Evolutionary conservation across 2,329 filamentous ascomycete species (phyloP), one percentile per base, ranked within the genome.

Genomic region (Sporothrix sp.): DNA sequence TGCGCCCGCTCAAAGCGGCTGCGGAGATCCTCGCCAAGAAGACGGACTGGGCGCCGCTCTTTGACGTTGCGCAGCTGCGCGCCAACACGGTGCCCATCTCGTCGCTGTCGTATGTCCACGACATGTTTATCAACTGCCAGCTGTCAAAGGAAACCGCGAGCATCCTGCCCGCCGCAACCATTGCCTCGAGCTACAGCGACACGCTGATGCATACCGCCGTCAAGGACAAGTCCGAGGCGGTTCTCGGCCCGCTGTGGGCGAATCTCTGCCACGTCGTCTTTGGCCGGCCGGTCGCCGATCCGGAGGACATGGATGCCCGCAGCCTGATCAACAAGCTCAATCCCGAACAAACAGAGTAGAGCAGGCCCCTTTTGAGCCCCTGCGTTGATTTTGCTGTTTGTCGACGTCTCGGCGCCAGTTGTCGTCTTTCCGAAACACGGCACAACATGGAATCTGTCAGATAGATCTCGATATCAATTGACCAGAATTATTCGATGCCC

Each of bases 31-130:
- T 59, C 1, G 55, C 54, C 5, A 1, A n/a, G 3, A 48, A 49
- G 25, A 2, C 13, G 1, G 51, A 52, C 53, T 57, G 53, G 52
- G 27, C 38, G 9, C 37, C 39, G 1, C n/a, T 57, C 11, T 59
- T 44, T 35, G 51, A 58, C 48, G 2, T 21, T 2, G 7, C 10
- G 0, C 48, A 48, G 40, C 54, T 59, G 16, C 14, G 21, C 10
- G 5, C 7, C 10, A 58, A 58, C 52, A 43, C 20, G 2, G 53
- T 59, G 5, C 56, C 56, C 20, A 20, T 54, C 10, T 53, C 38
- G 4, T 48, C 54, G 2, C 40, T 53, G 8, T 37, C 47, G n/a
- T 59, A 56, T 49, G 13, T 8, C 4, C 23, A 20, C 11, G 58
- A 59, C 48, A 50, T 55, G 36, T 57, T 54, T 20, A 48, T 59